Evolutionary conservation across 2,329 filamentous ascomycete species (phyloP), one percentile per base, ranked within the genome.

Genomic region (Rutstroemia sp.): DNA sequence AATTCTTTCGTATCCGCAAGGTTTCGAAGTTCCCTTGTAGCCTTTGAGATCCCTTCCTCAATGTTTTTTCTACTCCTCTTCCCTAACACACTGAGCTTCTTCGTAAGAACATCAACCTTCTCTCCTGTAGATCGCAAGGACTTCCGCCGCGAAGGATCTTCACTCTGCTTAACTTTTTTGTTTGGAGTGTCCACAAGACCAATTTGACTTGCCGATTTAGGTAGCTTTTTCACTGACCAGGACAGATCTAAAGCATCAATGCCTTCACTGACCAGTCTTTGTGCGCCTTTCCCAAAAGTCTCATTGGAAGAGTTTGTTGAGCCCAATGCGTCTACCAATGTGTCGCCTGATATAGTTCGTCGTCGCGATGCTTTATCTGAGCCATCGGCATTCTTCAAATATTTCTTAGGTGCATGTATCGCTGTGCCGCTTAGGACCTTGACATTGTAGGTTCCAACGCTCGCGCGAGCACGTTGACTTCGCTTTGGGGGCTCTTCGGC

Each of bases 371-470:
- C 60, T 42, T 54, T 53, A 2, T 56, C 58, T 53, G 18, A 39
- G 30, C 37, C n/a, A 12, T 49, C 38, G 14, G 52, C 56, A 16
- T 79, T 77, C 63, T 78, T 81, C 51, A 78, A 56, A 47, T 60
- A 67, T 53, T 68, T 68, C 58, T 60, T 66, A 1, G 68, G 66
- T 25, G 62, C 82, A 62, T 86, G 83, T 45, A 79, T 75, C 27
- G 79, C 77, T 49, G 81, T 87, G 62, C 84, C 83, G 57, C 77
- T 79, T 52, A 87, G 74, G 63, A 80, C 78, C 61, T 81, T 76
- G 16, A 87, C 72, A 64, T 90, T 90, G 72, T 90, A 90, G 16
- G 84, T 79, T 12, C 80, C 77, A 18, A 82, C 73, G 53, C 76
- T 78, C n/a, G 72, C 65, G 60, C 80, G 78, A 39, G 76, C 73